A percentile compares a stretch with the other conserved stretches of the same genome.
These are phyloP conservation scores for Gaertneriomyces sp. DNA, from an alignment of 192 early-diverging fungal species.

Conservation along the genomic window DNA sequence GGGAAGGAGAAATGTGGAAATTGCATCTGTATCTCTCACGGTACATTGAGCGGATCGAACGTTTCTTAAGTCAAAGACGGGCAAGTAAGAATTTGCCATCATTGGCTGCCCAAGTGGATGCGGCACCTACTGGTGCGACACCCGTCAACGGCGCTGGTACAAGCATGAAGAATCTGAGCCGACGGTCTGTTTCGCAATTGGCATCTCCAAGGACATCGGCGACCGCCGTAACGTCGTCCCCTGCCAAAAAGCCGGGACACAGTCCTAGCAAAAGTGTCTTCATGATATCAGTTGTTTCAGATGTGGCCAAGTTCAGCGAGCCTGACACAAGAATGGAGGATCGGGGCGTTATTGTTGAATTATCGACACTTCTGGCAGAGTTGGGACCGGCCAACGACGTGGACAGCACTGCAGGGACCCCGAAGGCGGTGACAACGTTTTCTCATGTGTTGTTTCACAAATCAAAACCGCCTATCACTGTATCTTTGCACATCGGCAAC, in stretches of 20 bases:
- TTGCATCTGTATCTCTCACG: conserved; percentile 39
- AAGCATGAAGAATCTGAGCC: neutral
- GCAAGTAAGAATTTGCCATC: no score
- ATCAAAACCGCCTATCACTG: conserved; percentile 67
- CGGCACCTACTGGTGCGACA: no score
- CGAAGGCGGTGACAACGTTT: no score
- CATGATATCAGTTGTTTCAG: no score
- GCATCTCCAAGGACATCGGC: neutral
- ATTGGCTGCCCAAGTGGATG: no score
- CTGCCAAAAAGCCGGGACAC: neutral
- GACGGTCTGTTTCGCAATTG: conserved; percentile 20
- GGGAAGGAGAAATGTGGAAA: conserved; percentile 33
- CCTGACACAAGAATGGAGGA: no score
- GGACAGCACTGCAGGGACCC: no score
- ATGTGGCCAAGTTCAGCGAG: no score
- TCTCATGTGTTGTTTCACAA: no score
- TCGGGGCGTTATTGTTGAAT: neutral
- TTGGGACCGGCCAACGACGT: conserved; percentile 79
- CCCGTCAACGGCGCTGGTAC: no score
- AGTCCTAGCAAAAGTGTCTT: conserved; percentile 48
- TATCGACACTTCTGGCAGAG: conserved; percentile 80
- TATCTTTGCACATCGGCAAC: conserved; percentile 74
- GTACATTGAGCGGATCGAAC: conserved; percentile 48
- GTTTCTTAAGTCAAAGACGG: neutral
- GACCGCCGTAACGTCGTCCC: neutral